Base-by-base conservation (phyloP, 768 basidiomycete genomes). In the Podaxis sp. region DNA sequence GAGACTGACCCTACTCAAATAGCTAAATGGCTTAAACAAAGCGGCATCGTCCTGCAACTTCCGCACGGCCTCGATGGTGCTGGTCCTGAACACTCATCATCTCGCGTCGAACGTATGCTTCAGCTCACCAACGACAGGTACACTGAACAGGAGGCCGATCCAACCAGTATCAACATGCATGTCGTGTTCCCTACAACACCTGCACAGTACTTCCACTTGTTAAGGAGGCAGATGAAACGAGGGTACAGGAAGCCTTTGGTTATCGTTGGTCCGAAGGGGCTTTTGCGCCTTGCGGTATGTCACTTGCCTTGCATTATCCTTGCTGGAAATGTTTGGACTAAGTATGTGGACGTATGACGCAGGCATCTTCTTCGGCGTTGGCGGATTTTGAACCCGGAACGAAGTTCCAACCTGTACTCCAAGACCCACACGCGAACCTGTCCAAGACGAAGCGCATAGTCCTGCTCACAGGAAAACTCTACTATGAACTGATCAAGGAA, bases 11-110 rank as follows among this genome's bases (percentile, higher is more conserved):
- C 35, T 28, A 25, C 62, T 40, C 16, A 35, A 61, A 38, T 64
- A 93, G 92, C 93, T 3, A 97, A 97, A 77, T 97, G 95, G 95
- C 73, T 92, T 50, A 91, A 87, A 70, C 94, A 96, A 74, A 95
- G 92, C 65, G 94, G 90, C 0, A 81, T 97, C 21, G 88, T 93
- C 3, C 74, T 97, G 60, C 82, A 93, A 50, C 79, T 97, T 0
- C 94, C 94, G 25, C 94, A 97, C 62, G 94, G 95, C 14, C 77
- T 93, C 14, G 93, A 97, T 65, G 94, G 94, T 28, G 93, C 94
- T 14, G 94, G 95, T 1, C 94, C 94, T 0, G 94, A 97, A 70
- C 94, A 97, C 69, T 96, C 93, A 0, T 93, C 91, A 0, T 89
- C 86, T 52, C 85, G 94, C 14, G 78, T 96, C 44, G 94, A 97